These are phyloP conservation scores for Macrolepiota albuminosa DNA, from an alignment of 768 basidiomycete genomes.

Conservation along the genomic window DNA sequence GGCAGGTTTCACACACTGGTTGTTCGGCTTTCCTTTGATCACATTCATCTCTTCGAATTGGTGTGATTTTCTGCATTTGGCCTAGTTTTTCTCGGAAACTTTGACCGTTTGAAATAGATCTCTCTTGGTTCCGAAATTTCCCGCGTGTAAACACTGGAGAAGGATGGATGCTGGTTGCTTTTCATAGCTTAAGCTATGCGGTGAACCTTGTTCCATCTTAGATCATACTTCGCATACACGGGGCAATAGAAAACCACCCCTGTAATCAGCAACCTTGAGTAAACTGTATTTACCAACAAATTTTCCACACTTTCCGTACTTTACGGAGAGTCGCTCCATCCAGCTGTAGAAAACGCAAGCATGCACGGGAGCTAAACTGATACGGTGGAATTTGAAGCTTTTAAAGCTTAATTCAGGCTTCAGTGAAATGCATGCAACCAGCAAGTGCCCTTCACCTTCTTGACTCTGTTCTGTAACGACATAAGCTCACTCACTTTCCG, in stretches of 20 bases:
- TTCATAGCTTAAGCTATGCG: neutral
- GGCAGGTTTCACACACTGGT: neutral
- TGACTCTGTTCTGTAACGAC: neutral
- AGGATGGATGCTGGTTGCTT: neutral
- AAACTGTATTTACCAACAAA: neutral
- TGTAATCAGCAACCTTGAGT: neutral
- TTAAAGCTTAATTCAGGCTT: too few species aligned
- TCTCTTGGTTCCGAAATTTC: neutral
- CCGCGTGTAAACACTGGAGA: neutral
- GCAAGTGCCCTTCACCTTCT: neutral
- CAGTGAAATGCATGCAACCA: neutral
- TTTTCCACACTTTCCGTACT: neutral
- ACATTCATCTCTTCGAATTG: neutral
- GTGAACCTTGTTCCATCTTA: neutral
- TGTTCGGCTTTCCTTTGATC: neutral
- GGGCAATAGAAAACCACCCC: neutral
- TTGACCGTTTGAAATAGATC: too few species aligned
- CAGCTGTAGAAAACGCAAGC: neutral
- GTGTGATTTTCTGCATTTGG: neutral
- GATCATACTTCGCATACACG: neutral
- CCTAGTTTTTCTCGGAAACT: neutral
- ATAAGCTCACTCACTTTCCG: too few species aligned
- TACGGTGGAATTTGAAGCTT: neutral
- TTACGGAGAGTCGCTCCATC: neutral
- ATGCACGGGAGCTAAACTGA: neutral